Evolutionary conservation across 106 monocot species (phyloP), one percentile per base, ranked within the genome.

Genomic region (Phalaenopsis aphrodite): DNA sequence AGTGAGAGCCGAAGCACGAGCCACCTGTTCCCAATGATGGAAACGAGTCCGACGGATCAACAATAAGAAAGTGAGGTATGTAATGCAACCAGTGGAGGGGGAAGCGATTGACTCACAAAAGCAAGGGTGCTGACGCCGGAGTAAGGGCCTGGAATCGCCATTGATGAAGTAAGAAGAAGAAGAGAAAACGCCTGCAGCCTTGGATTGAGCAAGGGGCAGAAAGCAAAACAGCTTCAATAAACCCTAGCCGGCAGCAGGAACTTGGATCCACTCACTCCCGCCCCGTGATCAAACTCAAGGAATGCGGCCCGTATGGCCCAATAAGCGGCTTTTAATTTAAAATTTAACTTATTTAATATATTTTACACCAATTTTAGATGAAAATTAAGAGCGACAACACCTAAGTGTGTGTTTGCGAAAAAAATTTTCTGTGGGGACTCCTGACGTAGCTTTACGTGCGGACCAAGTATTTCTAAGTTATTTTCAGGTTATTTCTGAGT

Each of bases 71-170:
- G 7, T 9, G 36, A 6, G 52, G 30, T 43, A 8, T 10, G 38
- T 58, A 55, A 74, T 39, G 58, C 49, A 76, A 45, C 43, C 39
- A 15, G n/a, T 15, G n/a, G 47, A 6, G 68, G 17, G 30, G 69
- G 15, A 4, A 77, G 43, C 37, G n/a, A 56, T 57, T 30, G 39
- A 37, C 86, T 4, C 77, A 91, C 91, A 41, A 88, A 82, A 46
- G 86, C 88, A 14, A 91, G 91, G 2, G 84, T 91, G 83, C 91
- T 91, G 80, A 78, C 74, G 67, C 91, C 90, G 52, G 88, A 88
- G 83, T 91, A 91, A 75, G 86, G 86, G 41, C 86, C 84, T 75
- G 91, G 88, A 81, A 85, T 12, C 79, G 87, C 91, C 91, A 91
- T 91, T 41, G 75, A 72, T 24, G 49, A 61, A 75, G 61, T 5